Base-by-base conservation (phyloP, 1,139 yeast genomes). In the Pichia sp. region DNA sequence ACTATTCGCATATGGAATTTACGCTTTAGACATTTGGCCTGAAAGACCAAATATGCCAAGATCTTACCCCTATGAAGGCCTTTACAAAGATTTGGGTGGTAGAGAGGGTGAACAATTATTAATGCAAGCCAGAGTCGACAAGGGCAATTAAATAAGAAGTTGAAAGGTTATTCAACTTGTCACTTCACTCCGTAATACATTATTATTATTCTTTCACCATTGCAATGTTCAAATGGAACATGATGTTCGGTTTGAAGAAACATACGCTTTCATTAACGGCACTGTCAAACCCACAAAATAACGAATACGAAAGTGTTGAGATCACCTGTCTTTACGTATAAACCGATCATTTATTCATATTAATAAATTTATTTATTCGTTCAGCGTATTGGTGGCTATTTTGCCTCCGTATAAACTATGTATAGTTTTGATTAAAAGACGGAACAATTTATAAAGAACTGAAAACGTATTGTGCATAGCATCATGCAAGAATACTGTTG, bases 31-130 rank as follows among this genome's bases (percentile, higher is more conserved):
- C 59, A 75, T 82, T 62, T 81, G 82, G 70, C 93, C 93, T 37
- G 91, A 82, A 60, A 80, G 84, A 67, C 86, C 86, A 46, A 90
- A 88, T 49, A 80, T 80, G 73, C 89, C 89, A 53, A 78, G 95
- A 70, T 78, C 83, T 40, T 87, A 76, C 67, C 95, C 95, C 44
- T 76, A 75, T 60, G 86, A 80, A 54, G 96, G 96, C 6, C 76
- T 87, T 60, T 87, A 88, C 63, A 78, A 74, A 66, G 86, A 79
- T 56, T 74, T 87, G 60, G 95, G 95, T 53, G 86, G 90, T 7
- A 75, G 75, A 44, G 72, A 70, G 47, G 74, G 73, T 34, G 77
- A 76, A 60, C 76, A 76, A 56, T 78, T 74, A 55, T 56, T 70
- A 50, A 65, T 57, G 53, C 70, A 70, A 52, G 75, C 76, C 18